These are phyloP conservation scores for Eucalyptus leucophloia DNA, from an alignment of 345 rosid genomes.

Conservation along the genomic window DNA sequence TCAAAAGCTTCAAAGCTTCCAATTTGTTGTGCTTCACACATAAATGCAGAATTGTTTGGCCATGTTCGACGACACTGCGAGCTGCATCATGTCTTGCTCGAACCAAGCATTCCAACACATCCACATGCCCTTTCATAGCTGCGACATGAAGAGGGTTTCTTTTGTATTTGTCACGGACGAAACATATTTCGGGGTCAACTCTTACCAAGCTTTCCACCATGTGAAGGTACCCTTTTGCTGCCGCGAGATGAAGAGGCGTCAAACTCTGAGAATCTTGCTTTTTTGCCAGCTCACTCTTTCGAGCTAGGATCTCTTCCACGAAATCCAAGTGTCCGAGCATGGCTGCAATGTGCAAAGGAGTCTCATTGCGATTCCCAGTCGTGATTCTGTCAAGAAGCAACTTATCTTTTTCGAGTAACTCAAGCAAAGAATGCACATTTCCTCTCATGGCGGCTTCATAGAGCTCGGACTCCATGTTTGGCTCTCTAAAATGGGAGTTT, in stretches of 20 bases:
- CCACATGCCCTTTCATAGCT: too few species aligned
- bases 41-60: too few species aligned
- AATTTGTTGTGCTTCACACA: too few species aligned
- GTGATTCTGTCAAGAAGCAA: background rate
- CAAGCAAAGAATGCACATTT: background rate
- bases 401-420: background rate
- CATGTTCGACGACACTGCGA: too few species aligned
- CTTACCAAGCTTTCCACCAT: background rate
- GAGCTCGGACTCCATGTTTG: background rate
- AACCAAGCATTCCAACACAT: too few species aligned
- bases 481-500: background rate
- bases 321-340: constrained; percentile 1
- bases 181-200: background rate
- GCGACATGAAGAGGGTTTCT: background rate
- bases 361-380: background rate
- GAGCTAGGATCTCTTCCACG: background rate
- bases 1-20: too few species aligned
- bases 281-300: background rate
- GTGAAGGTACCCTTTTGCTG: background rate
- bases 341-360: constrained; percentile 5
- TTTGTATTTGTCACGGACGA: background rate
- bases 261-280: background rate
- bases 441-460: background rate
- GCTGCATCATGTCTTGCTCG: background rate
- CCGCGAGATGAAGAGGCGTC: constrained; percentile 3